Evolutionary conservation across 164 flowering plant species (phyloP).

Genomic region (Annona squamosa): DNA sequence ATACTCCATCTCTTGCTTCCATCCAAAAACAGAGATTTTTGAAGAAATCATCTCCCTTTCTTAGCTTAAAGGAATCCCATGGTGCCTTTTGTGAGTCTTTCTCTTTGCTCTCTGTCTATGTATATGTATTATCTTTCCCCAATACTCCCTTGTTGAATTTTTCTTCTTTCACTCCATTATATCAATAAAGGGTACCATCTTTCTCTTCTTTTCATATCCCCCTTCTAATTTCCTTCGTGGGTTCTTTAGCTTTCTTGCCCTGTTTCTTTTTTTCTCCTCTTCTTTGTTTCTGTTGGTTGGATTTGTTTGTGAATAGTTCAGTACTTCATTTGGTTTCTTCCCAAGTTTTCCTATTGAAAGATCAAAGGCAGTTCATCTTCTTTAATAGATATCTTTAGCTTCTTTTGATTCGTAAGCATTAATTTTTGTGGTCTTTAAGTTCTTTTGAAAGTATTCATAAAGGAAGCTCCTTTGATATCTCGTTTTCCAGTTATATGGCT

Average conservation of each 20-base stretch:
- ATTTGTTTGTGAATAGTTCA: not conserved
- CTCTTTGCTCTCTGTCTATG: slow-evolving; percentile 2
- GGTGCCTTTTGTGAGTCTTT: slow-evolving; percentile 53
- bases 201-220: not conserved
- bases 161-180: not conserved
- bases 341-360: not conserved
- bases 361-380: not conserved
- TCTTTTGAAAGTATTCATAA: no score
- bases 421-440: no score
- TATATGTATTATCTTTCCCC: not conserved
- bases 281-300: not conserved
- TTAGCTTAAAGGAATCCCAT: slow-evolving; percentile 38
- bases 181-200: slow-evolving; percentile 3
- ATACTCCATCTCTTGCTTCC: slow-evolving; percentile 50
- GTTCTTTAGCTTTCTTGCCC: not conserved
- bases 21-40: slow-evolving; percentile 24
- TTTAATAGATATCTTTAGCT: not conserved
- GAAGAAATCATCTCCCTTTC: slow-evolving; percentile 23
- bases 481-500: not conserved
- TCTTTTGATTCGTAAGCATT: not conserved
- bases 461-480: not conserved
- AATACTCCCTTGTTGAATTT: not conserved
- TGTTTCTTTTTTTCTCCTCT: not conserved
- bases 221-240: not conserved
- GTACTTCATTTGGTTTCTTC: not conserved